A percentile compares a stretch with the other conserved stretches of the same genome.
Conservation (phyloP, 257 asterid species). For the Fraxinus excelsior region DNA sequence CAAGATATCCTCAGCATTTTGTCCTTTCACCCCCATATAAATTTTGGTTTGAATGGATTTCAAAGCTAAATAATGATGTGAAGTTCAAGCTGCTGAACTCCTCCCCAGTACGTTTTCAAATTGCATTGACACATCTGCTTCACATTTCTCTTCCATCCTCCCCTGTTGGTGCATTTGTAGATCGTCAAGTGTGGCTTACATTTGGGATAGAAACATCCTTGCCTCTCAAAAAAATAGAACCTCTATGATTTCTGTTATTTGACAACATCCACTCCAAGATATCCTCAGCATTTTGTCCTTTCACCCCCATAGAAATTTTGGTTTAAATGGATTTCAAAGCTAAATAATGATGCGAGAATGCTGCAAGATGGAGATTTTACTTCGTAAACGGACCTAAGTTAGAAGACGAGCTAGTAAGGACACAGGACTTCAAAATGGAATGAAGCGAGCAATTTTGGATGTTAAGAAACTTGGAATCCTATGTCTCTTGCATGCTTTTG, state of each 20-base stretch:
- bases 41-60: not conserved
- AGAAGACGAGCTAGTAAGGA: not conserved
- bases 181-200: not conserved
- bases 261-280: not conserved
- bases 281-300: not conserved
- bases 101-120: conserved; percentile 68
- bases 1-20: not conserved
- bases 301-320: not conserved
- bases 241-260: not conserved
- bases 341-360: not conserved
- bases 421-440: not conserved
- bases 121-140: conserved; percentile 13
- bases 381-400: not conserved
- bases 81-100: conserved; percentile 96
- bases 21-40: not conserved
- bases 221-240: not conserved
- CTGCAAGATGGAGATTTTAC: not conserved
- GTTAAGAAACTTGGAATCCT: not conserved
- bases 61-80: too few species aligned
- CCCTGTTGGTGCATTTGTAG: conserved; percentile 5
- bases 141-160: conserved; percentile 13
- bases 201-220: conserved; percentile 15
- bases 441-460: not conserved
- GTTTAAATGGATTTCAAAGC: not conserved
- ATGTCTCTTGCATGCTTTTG: not conserved